Base-by-base conservation (phyloP, 2,329 filamentous ascomycete species). In the Paecilomyces sp. region DNA sequence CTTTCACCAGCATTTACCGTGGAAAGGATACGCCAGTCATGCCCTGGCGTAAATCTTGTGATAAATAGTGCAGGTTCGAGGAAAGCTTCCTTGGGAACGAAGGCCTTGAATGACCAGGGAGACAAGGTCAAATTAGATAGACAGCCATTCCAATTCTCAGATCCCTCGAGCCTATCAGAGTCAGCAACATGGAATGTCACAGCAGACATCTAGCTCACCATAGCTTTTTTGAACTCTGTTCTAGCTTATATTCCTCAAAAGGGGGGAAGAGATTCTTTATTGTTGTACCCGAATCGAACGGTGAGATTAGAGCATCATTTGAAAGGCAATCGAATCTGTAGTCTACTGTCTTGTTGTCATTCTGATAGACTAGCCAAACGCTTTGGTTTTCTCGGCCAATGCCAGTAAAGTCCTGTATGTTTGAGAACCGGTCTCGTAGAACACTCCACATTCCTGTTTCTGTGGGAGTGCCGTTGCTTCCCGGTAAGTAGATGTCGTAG, bases 221-320 rank as follows among this genome's bases (percentile, higher is more conserved):
- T 53, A 82, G 72, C 22, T 69, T 71, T 11, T 74, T 67, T 2
- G 71, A 65, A 0, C 80, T 81, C 0, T 65, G 63, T 54, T 74
- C 72, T 18, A 86, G 74, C 0, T 70, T 78, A 63, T 80, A 74
- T 58, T 81, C 77, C 30, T 83, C 81, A 64, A 81, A 84, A 0
- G 83, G 83, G 64, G 80, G 81, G 68, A 86, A 83, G 13, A 87
- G 67, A 64, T 85, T 85, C 68, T 81, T 83, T 60, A 86, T 82
- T 1, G 75, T 80, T 4, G 77, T 79, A 15, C 77, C 79, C 7
- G 69, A 64, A 25, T 76, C 73, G 61, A 83, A 87, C 0, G 84
- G 81, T 6, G 83, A 73, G 22, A 85, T 71, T 28, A 86, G 75
- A 3, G 79, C 80, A 7, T 69, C 66, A 13, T 72, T 67, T 36